Base-by-base conservation (phyloP, 495 filamentous ascomycete genomes). In the Melanomma pulvis-pyrius region DNA sequence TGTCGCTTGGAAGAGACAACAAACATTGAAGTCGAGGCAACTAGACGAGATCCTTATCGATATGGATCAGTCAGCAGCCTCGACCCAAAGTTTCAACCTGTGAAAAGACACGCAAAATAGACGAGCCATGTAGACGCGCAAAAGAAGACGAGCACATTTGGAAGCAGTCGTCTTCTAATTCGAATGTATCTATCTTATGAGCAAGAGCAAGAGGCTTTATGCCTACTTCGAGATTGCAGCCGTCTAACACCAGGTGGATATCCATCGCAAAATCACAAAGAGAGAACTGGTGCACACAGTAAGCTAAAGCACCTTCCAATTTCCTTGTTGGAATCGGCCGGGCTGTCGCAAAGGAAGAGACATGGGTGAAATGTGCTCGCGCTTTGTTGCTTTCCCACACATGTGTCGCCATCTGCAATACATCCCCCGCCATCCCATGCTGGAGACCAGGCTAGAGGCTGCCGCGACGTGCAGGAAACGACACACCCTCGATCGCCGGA, bases 401-500 rank as follows among this genome's bases (percentile, higher is more conserved):
- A 44, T 44, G n/a, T 2, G 39, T 44, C 17, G 39, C 13, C 39
- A 15, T n/a, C n/a, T 44, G 39, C 8, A 44, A 15, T 17, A 44
- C 39, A 17, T 8, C 47, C 28, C 48, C 32, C 54, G 7, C 50
- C 9, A 34, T 53, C 46, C 2, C 36, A 21, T 24, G 47, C 26
- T 64, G 21, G 29, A 30, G 21, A n/a, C n/a, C n/a, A n/a, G n/a
- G n/a, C 22, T 28, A 61, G 72, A 86, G 75, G 70, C 79, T 87
- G n/a, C 84, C 82, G 49, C 85, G 79, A 68, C 87, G 67, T 2
- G 59, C 49, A 3, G 92, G 90, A 75, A 92, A 97, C 44, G 83
- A 79, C 17, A 98, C 90, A 2, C 90, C 91, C 68, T 96, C 88
- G 7, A 92, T 86, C 6, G 94, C 94, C 0, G 87, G 81, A 59